A percentile compares a stretch with the other conserved stretches of the same genome.
Conservation (phyloP, 2,329 filamentous ascomycete species). For the Pyrenophora teres region DNA sequence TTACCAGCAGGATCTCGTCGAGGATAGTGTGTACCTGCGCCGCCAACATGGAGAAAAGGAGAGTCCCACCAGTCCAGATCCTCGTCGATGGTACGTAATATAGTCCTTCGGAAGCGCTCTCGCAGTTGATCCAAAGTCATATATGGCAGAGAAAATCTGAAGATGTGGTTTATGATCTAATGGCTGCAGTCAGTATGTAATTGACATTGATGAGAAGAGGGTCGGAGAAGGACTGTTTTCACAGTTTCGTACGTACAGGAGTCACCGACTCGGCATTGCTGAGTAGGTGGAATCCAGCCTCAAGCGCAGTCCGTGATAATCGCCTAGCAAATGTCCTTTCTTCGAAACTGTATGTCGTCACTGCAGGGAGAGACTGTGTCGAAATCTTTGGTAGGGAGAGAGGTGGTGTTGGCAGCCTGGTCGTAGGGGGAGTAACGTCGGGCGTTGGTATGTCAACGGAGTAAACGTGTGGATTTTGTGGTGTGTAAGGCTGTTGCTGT, state of each 20-base stretch:
- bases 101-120: conserved; percentile 46
- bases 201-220: not conserved
- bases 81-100: conserved; percentile 50
- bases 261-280: conserved; percentile 48
- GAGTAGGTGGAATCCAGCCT: conserved; percentile 66
- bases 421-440: conserved; percentile 32
- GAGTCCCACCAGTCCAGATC: conserved; percentile 63
- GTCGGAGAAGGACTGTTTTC: not conserved
- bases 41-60: conserved; percentile 69
- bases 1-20: conserved; percentile 47
- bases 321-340: conserved; percentile 73
- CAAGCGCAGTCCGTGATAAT: conserved; percentile 68
- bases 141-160: conserved; percentile 71
- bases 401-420: conserved; percentile 29
- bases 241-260: conserved; percentile 10
- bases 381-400: conserved; percentile 26
- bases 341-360: conserved; percentile 63
- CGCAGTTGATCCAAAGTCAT: conserved; percentile 49
- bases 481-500: conserved; percentile 19
- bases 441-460: conserved; percentile 33
- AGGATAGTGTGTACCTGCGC: conserved; percentile 69
- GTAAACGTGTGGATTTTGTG: conserved; percentile 26
- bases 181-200: not conserved
- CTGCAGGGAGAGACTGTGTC: conserved; percentile 39
- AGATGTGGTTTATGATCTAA: conserved; percentile 56